Evolutionary conservation across 1,284 basidiomycete species (phyloP).

Genomic region (Mixia osmundae): DNA sequence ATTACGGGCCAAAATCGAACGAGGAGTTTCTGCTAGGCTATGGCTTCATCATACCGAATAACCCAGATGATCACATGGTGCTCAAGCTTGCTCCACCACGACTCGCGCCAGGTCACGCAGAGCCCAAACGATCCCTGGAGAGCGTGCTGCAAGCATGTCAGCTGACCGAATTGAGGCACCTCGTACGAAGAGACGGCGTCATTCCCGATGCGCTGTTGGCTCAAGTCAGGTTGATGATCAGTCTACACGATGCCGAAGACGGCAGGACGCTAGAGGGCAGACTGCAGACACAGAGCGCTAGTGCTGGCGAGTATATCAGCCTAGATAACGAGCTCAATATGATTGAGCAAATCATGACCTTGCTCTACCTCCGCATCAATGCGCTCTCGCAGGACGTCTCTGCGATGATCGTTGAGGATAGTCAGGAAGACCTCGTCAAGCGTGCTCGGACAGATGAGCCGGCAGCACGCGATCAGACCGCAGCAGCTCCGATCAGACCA

Average conservation of each 20-base stretch:
- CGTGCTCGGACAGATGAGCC: not conserved
- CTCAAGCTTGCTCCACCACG: slow-evolving; percentile 35
- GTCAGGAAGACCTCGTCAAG: not conserved
- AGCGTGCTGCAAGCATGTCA: not conserved
- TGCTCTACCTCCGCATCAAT: slow-evolving; percentile 15
- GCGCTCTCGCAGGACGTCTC: not conserved
- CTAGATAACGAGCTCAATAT: slow-evolving; percentile 16
- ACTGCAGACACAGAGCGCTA: slow-evolving; percentile 25
- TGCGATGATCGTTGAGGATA: not conserved
- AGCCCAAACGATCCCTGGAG: not conserved
- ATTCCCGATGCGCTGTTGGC: slow-evolving; percentile 12
- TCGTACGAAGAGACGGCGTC: slow-evolving; percentile 5
- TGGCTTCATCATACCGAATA: slow-evolving; percentile 46
- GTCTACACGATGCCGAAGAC: slow-evolving; percentile 34
- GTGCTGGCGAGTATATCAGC: slow-evolving; percentile 19
- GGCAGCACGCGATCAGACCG: not conserved
- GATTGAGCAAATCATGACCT: slow-evolving; percentile 23
- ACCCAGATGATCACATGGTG: slow-evolving; percentile 61
- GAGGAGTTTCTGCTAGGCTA: slow-evolving; percentile 67
- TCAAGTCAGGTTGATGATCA: slow-evolving; percentile 13
- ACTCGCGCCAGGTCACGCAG: slow-evolving; percentile 3
- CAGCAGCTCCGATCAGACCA: not conserved
- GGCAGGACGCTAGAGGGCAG: slow-evolving; percentile 23
- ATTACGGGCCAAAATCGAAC: slow-evolving; percentile 60
- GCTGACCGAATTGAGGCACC: slow-evolving; percentile 18